Percentiles rank a stretch among this genome's conserved stretches.
Evolutionary conservation across 2,329 filamentous ascomycete species (phyloP).

Genomic region (Calonectria ilicicola): DNA sequence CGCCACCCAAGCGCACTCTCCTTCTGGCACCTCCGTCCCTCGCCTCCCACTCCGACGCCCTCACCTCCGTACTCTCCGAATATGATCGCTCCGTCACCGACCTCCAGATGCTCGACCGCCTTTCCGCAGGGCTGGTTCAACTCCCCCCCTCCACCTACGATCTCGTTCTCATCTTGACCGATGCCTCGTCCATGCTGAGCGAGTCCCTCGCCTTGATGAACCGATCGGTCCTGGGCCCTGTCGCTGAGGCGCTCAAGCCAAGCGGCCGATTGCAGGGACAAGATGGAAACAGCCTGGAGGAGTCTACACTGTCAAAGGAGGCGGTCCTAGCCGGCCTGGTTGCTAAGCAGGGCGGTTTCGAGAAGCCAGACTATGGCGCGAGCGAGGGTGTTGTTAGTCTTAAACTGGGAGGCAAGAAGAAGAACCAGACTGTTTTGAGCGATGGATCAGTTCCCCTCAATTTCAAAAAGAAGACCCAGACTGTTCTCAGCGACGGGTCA

Average conservation of each 20-base stretch:
- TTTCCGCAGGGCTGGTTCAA: constrained; percentile 82
- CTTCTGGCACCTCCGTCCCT: constrained; percentile 92
- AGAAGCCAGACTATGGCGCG: constrained; percentile 76
- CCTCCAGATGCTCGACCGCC: constrained; percentile 96
- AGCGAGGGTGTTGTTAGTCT: constrained; percentile 68
- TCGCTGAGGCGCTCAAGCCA: constrained; percentile 78
- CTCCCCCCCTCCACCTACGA: constrained; percentile 86
- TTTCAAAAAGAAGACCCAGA: constrained; percentile 51
- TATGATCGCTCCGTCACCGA: constrained; percentile 85
- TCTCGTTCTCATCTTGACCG: constrained; percentile 84
- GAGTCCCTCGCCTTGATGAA: constrained; percentile 75
- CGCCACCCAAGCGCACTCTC: constrained; percentile 70
- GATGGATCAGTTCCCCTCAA: constrained; percentile 42
- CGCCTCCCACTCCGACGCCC: constrained; percentile 83
- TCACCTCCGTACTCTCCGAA: constrained; percentile 76
- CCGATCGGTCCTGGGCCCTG: constrained; percentile 74
- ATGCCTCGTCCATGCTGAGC: constrained; percentile 75
- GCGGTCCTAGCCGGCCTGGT: constrained; percentile 86
- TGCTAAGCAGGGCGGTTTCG: constrained; percentile 72
- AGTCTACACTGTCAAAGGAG: constrained; percentile 67
- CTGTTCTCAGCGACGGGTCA: constrained; percentile 35
- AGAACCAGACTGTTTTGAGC: constrained; percentile 35
- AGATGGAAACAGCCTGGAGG: constrained; percentile 70
- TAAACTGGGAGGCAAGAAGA: constrained; percentile 54
- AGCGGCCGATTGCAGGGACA: constrained; percentile 78